These are phyloP conservation scores for Vicia faba DNA, from an alignment of 306 rosid genomes.

Conservation along the genomic window DNA sequence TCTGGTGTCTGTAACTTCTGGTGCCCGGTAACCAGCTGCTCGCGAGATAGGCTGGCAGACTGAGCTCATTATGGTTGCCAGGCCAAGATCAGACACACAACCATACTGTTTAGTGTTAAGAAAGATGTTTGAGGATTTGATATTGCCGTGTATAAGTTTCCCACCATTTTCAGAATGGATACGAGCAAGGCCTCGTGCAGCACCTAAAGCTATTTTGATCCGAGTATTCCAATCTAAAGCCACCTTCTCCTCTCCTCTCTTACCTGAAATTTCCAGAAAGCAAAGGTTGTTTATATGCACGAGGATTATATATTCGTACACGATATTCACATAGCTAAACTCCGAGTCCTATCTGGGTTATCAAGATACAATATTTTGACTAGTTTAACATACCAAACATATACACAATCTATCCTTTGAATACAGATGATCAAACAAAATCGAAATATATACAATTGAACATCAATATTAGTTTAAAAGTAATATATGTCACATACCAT, in stretches of 20 bases:
- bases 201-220: constrained; percentile 73
- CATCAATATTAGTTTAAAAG: neutral
- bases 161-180: constrained; percentile 72
- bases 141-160: constrained; percentile 81
- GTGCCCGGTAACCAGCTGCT: constrained; percentile 91
- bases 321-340: neutral
- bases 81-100: constrained; percentile 81
- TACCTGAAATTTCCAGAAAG: constrained; percentile 53
- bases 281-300: neutral
- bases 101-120: constrained; percentile 61
- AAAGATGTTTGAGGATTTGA: constrained; percentile 81
- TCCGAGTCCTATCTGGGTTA: no score
- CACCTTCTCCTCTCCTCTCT: constrained; percentile 73
- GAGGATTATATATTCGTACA: neutral
- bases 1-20: constrained; percentile 85
- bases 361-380: no score
- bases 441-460: neutral
- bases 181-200: constrained; percentile 77
- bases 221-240: constrained; percentile 79
- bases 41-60: constrained; percentile 71
- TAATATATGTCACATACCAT: constrained; percentile 66
- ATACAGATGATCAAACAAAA: neutral
- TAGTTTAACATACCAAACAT: no score
- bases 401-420: neutral
- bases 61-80: constrained; percentile 77